Base-by-base conservation (phyloP, 352 stramenopile genomes). In the Phytophthora megakarya region DNA sequence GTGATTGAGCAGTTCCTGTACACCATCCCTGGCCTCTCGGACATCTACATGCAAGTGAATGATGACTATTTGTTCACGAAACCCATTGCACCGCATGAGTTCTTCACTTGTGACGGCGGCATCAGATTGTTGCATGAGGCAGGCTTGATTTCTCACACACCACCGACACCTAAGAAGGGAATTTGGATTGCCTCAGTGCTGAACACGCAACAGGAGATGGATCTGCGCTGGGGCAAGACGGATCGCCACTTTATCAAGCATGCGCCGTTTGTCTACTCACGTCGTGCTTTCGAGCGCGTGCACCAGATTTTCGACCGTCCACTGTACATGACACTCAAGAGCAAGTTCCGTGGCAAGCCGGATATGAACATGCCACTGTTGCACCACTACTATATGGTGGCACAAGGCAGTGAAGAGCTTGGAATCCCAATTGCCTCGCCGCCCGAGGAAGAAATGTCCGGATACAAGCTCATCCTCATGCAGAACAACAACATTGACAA, bases 1-100 rank as follows among this genome's bases (percentile, higher is more conserved):
- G 86, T 95, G 43, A 91, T 96, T 37, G 88, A 96, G 70, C 88
- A 96, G 71, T 96, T 93, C 59, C 58, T 96, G 52, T 90, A 96
- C 62, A 55, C 81, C 16, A 95, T 96, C 49, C 88, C 88, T 3
- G 88, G 84, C 0, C 75, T 96, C 22, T 93, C 88, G 44, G 88
- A 96, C 55, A 86, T 92, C 42, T 96, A 86, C 69, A 95, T 96
- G 75, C 86, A 96, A 57, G 75, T 96, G 51, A 96, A 96, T 65
- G 88, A 96, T 67, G 88, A 96, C 75, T 96, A 95, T 64, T 68
- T 96, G 43, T 96, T 96, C 61, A 87, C 82, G 37, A 89, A 92
- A 61, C 81, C 81, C 33, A 86, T 96, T 35, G 67, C 70, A 13
- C 88, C 88, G 8, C 80, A 94, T 42, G 82, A 91, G 61, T 89